These are phyloP conservation scores for Zymoseptoria tritici DNA, from an alignment of 2,329 filamentous ascomycete species.

Conservation along the genomic window DNA sequence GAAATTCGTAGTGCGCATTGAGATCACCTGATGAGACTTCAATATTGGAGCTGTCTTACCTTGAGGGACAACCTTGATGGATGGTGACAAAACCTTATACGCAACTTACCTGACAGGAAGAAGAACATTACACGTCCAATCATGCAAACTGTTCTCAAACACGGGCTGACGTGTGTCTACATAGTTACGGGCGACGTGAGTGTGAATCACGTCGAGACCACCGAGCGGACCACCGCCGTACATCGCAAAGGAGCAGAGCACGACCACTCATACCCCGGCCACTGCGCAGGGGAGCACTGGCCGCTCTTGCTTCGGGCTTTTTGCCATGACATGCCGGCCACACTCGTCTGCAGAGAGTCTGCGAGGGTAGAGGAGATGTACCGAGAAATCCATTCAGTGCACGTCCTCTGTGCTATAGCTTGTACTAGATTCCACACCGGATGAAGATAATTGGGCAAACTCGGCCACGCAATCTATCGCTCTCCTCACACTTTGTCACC, in stretches of 20 bases:
- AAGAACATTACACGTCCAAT: background rate
- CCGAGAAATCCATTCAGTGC: too few species aligned
- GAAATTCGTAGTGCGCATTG: background rate
- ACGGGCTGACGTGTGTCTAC: background rate
- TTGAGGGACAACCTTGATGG: background rate
- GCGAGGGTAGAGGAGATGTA: too few species aligned
- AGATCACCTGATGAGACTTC: conserved; percentile 4
- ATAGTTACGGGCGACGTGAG: background rate
- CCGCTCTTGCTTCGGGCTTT: too few species aligned
- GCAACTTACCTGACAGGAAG: conserved; percentile 2
- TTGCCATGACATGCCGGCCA: too few species aligned
- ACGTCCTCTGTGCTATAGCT: too few species aligned
- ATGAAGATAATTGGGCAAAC: background rate
- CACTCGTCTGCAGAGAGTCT: too few species aligned
- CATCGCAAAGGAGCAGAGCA: too few species aligned
- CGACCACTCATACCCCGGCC: too few species aligned
- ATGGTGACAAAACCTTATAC: conserved; percentile 11
- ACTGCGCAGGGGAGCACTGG: too few species aligned
- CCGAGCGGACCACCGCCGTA: too few species aligned
- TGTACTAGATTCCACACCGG: too few species aligned
- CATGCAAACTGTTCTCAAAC: background rate
- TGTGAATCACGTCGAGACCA: too few species aligned
- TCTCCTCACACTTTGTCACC: background rate
- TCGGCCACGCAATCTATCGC: background rate
- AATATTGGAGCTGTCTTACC: conserved; percentile 15